Conservation (phyloP, 1,139 yeast genomes). For the Sugiyamaella sp. region DNA sequence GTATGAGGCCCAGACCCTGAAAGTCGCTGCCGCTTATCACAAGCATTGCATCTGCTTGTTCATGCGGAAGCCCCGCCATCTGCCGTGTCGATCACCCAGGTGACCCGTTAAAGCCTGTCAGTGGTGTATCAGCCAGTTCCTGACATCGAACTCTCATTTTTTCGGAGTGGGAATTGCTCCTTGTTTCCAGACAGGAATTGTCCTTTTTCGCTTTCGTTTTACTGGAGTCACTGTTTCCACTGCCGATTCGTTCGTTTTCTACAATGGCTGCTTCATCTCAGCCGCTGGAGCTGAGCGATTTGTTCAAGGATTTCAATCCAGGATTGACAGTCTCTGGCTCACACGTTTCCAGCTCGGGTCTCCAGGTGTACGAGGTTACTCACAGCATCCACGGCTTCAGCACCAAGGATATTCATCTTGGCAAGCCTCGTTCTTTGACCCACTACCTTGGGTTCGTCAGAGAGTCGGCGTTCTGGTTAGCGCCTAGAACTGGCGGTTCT, state of each 20-base stretch:
- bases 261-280: not conserved
- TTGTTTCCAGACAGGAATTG: too few relatives aligned
- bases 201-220: too few relatives aligned
- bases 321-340: not conserved
- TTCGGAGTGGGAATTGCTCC: too few relatives aligned
- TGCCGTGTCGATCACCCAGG: constrained; percentile 1
- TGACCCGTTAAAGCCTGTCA: too few relatives aligned
- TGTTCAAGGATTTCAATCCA: constrained; percentile 9
- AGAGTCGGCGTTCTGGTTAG: constrained; percentile 20
- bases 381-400: constrained; percentile 8
- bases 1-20: too few relatives aligned
- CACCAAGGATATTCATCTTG: constrained; percentile 8
- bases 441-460: constrained; percentile 16
- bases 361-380: constrained; percentile 9
- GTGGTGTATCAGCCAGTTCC: not conserved
- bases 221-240: not conserved
- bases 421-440: not conserved
- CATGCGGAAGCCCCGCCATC: constrained; percentile 2
- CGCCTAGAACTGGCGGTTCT: constrained; percentile 20
- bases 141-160: too few relatives aligned
- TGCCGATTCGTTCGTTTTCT: not conserved
- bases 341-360: constrained; percentile 2
- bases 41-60: not conserved
- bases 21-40: not conserved
- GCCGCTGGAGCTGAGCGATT: not conserved